phyloP scores from a whole-genome alignment of 257 asterid genomes.

The Jacaranda copaia region DNA sequence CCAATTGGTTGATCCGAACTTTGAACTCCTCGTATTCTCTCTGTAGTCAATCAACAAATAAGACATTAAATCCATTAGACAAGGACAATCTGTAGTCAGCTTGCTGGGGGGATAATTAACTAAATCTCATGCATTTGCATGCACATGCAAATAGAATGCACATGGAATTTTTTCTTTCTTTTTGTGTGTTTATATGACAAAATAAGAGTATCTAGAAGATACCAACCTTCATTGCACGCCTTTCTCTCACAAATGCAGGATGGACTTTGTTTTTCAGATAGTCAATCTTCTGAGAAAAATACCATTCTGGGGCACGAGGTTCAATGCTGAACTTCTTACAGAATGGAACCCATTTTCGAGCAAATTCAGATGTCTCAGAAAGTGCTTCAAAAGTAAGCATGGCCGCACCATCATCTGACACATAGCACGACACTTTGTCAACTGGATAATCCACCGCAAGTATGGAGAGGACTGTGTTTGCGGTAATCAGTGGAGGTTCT shows the following conservation, averaged over 20 bases:
- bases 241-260: conserved; percentile 79
- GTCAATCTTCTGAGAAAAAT: conserved; percentile 81
- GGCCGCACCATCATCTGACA: conserved; percentile 94
- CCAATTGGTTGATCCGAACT: conserved; percentile 73
- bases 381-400: conserved; percentile 92
- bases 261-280: conserved; percentile 83
- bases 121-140: not conserved
- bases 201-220: conserved; percentile 9
- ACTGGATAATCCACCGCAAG: conserved; percentile 89
- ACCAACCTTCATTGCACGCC: conserved; percentile 87
- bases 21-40: conserved; percentile 96
- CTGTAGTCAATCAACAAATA: conserved; percentile 47
- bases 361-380: conserved; percentile 81
- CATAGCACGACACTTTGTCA: conserved; percentile 79
- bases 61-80: conserved; percentile 3
- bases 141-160: not conserved
- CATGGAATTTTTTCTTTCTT: not conserved
- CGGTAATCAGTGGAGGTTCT: conserved; percentile 84
- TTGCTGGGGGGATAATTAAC: not conserved
- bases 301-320: conserved; percentile 96
- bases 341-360: conserved; percentile 88
- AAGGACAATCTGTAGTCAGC: not conserved
- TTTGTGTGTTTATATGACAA: not conserved
- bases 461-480: conserved; percentile 87
- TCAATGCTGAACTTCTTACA: conserved; percentile 80